Percentiles rank a stretch among this genome's conserved stretches.
Conservation (phyloP, 768 basidiomycete species). For the Mycena albidolilacea region DNA sequence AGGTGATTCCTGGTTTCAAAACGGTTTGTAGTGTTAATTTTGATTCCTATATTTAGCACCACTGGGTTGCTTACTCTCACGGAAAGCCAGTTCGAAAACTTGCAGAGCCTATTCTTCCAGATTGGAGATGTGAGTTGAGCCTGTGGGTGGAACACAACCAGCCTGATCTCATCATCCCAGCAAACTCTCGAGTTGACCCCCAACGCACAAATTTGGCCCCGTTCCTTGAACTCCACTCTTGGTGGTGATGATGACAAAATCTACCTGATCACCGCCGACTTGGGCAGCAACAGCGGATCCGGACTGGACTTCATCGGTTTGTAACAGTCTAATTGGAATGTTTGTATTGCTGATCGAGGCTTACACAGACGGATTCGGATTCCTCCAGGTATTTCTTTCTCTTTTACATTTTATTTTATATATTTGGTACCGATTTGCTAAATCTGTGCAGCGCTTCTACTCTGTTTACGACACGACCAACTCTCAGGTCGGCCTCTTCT, state of each 20-base stretch:
- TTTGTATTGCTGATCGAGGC: conserved; percentile 6
- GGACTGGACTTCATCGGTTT: conserved; percentile 78
- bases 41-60: conserved; percentile 45
- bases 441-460: conserved; percentile 65
- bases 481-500: conserved; percentile 51
- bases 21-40: too few relatives aligned
- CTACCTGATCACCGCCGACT: conserved; percentile 70
- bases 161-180: conserved; percentile 44
- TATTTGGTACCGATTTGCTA: background rate
- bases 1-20: conserved; percentile 43
- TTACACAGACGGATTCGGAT: conserved; percentile 65
- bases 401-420: background rate
- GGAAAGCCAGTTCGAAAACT: conserved; percentile 59
- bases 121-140: conserved; percentile 58
- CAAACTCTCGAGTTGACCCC: conserved; percentile 68
- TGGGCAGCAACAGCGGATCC: conserved; percentile 64
- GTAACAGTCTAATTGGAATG: conserved; percentile 35
- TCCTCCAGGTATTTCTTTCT: conserved; percentile 52
- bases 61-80: conserved; percentile 74
- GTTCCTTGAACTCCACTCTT: conserved; percentile 67
- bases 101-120: conserved; percentile 68
- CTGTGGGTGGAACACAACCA: background rate
- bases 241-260: conserved; percentile 67
- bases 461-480: conserved; percentile 64
- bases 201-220: conserved; percentile 82